These are phyloP conservation scores for Neonectria magnoliae DNA, from an alignment of 2,329 filamentous ascomycete genomes.

Conservation along the genomic window DNA sequence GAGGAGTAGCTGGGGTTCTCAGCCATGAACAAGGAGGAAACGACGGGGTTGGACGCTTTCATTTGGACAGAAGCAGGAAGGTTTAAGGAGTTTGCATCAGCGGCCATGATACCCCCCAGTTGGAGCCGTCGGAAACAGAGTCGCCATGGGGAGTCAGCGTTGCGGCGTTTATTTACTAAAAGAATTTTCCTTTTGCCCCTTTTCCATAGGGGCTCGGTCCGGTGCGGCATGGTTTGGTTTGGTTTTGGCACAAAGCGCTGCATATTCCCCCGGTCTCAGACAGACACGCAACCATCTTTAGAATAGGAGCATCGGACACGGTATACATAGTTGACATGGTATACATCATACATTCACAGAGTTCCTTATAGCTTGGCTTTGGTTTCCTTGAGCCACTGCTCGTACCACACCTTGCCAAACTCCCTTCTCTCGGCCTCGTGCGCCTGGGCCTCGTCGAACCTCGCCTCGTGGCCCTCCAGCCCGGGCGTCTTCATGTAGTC, in stretches of 20 bases:
- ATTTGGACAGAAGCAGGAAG: conserved; percentile 31
- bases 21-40: not conserved
- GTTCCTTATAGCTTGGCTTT: conserved; percentile 51
- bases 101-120: conserved; percentile 44
- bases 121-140: conserved; percentile 14
- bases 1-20: not conserved
- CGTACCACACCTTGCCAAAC: conserved; percentile 58
- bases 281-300: conserved; percentile 14
- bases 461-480: conserved; percentile 60
- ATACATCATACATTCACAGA: conserved; percentile 2
- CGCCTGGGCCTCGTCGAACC: conserved; percentile 54
- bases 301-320: conserved; percentile 18
- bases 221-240: conserved; percentile 6
- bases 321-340: conserved; percentile 5
- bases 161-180: conserved; percentile 22
- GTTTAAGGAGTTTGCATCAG: conserved; percentile 37
- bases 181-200: not conserved
- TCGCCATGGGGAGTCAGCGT: conserved; percentile 6
- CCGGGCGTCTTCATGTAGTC: conserved; percentile 64
- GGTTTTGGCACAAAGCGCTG: conserved; percentile 1
- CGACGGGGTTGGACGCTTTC: conserved; percentile 36
- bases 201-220: conserved; percentile 2
- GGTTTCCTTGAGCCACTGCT: conserved; percentile 58
- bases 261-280: conserved; percentile 9
- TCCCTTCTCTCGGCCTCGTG: conserved; percentile 55